Evolutionary conservation across 176 grass and related monocot genomes (phyloP).

Genomic region (Otatea glauca): DNA sequence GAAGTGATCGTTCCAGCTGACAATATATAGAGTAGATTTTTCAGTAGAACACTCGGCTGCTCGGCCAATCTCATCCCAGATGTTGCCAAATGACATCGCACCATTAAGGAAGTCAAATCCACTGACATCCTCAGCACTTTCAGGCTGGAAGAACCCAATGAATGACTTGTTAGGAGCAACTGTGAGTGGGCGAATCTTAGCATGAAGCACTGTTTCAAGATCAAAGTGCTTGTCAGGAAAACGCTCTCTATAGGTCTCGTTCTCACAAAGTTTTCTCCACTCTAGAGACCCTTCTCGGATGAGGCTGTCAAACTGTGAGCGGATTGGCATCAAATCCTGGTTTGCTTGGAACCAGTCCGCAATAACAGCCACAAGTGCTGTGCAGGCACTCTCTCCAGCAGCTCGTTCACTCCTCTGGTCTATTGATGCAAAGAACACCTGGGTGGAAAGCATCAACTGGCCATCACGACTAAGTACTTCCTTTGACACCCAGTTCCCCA

Average conservation of each 20-base stretch:
- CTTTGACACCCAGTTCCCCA: slow-evolving; percentile 83
- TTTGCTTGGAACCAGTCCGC: slow-evolving; percentile 92
- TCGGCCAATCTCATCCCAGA: slow-evolving; percentile 91
- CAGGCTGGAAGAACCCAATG: slow-evolving; percentile 92
- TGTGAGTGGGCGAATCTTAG: slow-evolving; percentile 75
- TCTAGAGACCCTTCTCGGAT: slow-evolving; percentile 92
- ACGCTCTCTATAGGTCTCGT: slow-evolving; percentile 63
- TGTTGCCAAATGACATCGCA: slow-evolving; percentile 89
- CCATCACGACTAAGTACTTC: slow-evolving; percentile 84
- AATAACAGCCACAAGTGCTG: slow-evolving; percentile 83
- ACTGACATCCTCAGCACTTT: slow-evolving; percentile 57
- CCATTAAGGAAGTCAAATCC: slow-evolving; percentile 84
- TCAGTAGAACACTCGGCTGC: slow-evolving; percentile 47
- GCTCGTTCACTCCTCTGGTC: slow-evolving; percentile 90
- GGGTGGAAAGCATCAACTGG: slow-evolving; percentile 68
- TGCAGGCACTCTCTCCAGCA: slow-evolving; percentile 93
- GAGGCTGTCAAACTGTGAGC: slow-evolving; percentile 85
- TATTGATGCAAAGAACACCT: slow-evolving; percentile 94
- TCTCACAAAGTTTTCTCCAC: slow-evolving; percentile 94
- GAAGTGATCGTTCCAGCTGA: slow-evolving; percentile 98
- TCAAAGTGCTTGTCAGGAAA: slow-evolving; percentile 97
- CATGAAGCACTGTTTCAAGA: slow-evolving; percentile 88
- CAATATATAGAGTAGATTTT: slow-evolving; percentile 71
- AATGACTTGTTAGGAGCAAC: slow-evolving; percentile 72
- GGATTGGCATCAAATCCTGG: slow-evolving; percentile 74